Conservation (phyloP, 2,329 filamentous ascomycete species). For the Hansfordia pulvinata region DNA sequence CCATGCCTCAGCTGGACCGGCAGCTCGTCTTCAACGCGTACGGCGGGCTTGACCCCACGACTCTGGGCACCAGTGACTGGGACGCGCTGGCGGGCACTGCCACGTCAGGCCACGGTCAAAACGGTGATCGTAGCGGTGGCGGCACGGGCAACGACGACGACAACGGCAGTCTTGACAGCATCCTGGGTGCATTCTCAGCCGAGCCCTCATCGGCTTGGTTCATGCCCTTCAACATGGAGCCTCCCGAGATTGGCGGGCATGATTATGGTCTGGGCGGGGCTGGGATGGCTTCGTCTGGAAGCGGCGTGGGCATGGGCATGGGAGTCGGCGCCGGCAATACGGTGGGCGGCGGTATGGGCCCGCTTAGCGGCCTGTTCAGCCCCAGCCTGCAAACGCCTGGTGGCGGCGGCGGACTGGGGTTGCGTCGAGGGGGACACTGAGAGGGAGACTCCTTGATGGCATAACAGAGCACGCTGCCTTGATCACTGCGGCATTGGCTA, state of each 20-base stretch:
- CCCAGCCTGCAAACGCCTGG: constrained; percentile 23
- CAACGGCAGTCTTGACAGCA: constrained; percentile 11
- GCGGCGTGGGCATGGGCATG: too few species aligned
- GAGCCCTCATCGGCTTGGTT: constrained; percentile 67
- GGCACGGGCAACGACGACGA: constrained; percentile 13
- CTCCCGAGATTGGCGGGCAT: constrained; percentile 45
- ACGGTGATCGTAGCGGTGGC: constrained; percentile 15
- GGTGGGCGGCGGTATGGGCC: constrained; percentile 28
- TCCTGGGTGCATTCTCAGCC: constrained; percentile 12
- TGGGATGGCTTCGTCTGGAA: not conserved
- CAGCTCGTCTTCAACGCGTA: constrained; percentile 69
- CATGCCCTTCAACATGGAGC: constrained; percentile 83
- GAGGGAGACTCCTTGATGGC: too few species aligned
- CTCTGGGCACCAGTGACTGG: constrained; percentile 30
- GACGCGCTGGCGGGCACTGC: constrained; percentile 21
- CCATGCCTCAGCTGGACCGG: constrained; percentile 58
- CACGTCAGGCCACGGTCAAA: constrained; percentile 12
- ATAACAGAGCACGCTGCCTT: too few species aligned
- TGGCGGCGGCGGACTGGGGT: constrained; percentile 11
- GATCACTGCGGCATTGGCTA: too few species aligned
- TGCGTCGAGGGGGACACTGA: constrained; percentile 13
- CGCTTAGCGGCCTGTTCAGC: constrained; percentile 34
- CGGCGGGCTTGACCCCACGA: constrained; percentile 31
- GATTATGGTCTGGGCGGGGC: not conserved
- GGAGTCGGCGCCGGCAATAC: constrained; percentile 19